Base-by-base conservation (phyloP, 2,329 filamentous ascomycete species). In the Plenodomus lindquistii region DNA sequence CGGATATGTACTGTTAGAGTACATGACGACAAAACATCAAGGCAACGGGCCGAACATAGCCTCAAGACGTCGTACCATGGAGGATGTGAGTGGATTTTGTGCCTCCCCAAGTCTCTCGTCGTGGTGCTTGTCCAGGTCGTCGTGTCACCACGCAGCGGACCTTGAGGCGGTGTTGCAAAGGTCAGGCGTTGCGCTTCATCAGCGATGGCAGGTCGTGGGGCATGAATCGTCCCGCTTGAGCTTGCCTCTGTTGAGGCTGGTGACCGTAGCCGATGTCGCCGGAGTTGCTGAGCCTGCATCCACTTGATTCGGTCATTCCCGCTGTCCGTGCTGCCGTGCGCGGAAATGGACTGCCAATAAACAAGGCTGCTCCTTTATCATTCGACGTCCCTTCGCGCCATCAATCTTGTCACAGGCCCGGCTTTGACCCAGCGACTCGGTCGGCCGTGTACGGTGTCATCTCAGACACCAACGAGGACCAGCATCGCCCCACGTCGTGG, bases 291-390 rank as follows among this genome's bases (percentile, higher is more conserved):
- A 52, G 47, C 60, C 46, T 46, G 54, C 53, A 59, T 52, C 37
- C 42, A 41, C 46, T 52, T 69, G 65, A 70, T 68, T 69, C 62
- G 65, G 53, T 62, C 61, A 50, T 53, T 60, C 52, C 59, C 60
- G 61, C 48, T 42, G 55, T 48, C 60, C 43, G 57, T 63, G 63
- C 59, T 50, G 54, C 54, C 48, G 50, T 46, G 50, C 59, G 55
- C 52, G 54, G 53, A 49, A 39, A 44, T 48, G 40, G 15, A 41
- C 44, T 43, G 45, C 40, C 49, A 41, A 34, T 50, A 55, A 42
- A 64, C 62, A 62, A 69, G 65, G 65, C 65, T 70, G 62, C 52
- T 52, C 54, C 42, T 52, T 41, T 45, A 50, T 58, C 56, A 50
- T 59, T 52, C 52, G 59, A 62, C 51, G 54, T 54, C 49, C n/a